Evolutionary conservation across 1,284 basidiomycete genomes (phyloP).

Genomic region (Agaricales sp.): DNA sequence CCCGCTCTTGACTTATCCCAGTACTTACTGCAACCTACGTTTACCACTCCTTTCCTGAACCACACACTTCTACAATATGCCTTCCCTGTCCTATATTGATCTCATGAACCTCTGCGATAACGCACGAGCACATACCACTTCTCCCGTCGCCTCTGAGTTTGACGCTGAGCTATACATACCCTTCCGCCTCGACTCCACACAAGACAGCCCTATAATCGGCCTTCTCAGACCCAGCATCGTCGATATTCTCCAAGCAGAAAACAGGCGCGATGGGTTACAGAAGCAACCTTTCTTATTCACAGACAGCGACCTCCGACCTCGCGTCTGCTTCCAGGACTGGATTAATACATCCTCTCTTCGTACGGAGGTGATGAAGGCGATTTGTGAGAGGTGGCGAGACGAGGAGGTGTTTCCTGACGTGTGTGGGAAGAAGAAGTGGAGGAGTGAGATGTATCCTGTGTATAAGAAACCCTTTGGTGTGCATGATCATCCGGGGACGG

Average conservation of each 20-base stretch:
- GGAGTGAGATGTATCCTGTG: constrained; percentile 76
- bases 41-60: too few relatives aligned
- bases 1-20: too few relatives aligned
- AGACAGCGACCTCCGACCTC: background rate
- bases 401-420: constrained; percentile 39
- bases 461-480: constrained; percentile 63
- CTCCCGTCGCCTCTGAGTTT: too few relatives aligned
- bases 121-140: too few relatives aligned
- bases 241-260: background rate
- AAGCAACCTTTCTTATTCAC: background rate
- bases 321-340: background rate
- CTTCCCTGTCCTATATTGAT: background rate
- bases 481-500: constrained; percentile 28
- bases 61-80: too few relatives aligned
- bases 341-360: background rate
- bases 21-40: too few relatives aligned
- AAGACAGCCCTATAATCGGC: background rate
- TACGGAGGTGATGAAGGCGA: background rate
- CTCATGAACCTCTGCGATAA: background rate
- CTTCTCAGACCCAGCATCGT: background rate
- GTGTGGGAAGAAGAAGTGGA: constrained; percentile 72
- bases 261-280: background rate
- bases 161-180: background rate
- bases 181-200: background rate
- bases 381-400: constrained; percentile 2